These are phyloP conservation scores for Verticillium tricorpus DNA, from an alignment of 2,329 filamentous ascomycete species.

Conservation along the genomic window DNA sequence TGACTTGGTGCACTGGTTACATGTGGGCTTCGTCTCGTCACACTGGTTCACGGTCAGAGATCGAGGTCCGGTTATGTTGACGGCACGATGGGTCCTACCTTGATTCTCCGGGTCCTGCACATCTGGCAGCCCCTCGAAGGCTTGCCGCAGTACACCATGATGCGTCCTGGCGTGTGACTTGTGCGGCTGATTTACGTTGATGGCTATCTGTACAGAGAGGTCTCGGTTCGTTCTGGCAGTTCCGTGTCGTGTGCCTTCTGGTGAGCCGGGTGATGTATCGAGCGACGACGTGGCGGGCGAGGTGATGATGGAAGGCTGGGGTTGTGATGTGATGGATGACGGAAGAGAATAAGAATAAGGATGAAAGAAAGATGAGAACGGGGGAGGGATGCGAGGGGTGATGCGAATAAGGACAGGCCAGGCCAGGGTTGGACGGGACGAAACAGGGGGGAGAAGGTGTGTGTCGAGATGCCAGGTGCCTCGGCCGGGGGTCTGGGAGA, in stretches of 20 bases:
- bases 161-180: constrained; percentile 13
- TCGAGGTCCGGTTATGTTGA: neutral
- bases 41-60: constrained; percentile 38
- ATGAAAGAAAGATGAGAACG: neutral
- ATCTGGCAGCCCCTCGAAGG: constrained; percentile 68
- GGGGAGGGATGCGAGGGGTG: neutral
- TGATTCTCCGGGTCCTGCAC: constrained; percentile 69
- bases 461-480: neutral
- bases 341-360: neutral
- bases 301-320: neutral
- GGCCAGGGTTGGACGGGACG: neutral
- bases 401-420: neutral
- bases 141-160: constrained; percentile 63
- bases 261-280: neutral
- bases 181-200: neutral
- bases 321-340: neutral
- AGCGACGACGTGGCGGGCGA: neutral
- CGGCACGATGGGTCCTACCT: constrained; percentile 44
- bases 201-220: too few species aligned
- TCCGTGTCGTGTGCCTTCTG: neutral
- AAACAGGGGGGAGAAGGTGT: neutral
- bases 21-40: constrained; percentile 63
- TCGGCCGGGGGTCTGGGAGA: neutral
- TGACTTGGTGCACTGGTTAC: constrained; percentile 61
- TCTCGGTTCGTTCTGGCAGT: neutral